Conservation (phyloP, 768 basidiomycete species). For the Pleurotus tuber-regium region DNA sequence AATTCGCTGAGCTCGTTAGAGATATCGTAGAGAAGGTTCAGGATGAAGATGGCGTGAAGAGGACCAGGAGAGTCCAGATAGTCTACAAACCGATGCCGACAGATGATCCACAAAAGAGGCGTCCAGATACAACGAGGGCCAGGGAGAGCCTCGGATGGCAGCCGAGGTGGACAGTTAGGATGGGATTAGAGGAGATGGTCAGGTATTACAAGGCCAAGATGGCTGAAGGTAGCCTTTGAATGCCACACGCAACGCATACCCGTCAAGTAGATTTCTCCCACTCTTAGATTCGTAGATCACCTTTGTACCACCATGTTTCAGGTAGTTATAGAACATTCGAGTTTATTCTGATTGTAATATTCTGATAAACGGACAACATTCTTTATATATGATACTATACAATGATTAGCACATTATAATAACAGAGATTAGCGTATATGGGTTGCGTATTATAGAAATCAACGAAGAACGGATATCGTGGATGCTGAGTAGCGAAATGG, state of each 20-base stretch:
- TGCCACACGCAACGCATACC: background rate
- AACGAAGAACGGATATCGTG: too few species aligned
- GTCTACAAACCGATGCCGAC: constrained; percentile 80
- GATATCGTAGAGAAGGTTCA: constrained; percentile 94
- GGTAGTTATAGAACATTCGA: too few species aligned
- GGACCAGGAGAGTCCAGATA: constrained; percentile 55
- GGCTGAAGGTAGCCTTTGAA: constrained; percentile 73
- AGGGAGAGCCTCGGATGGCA: constrained; percentile 85
- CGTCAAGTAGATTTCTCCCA: too few species aligned
- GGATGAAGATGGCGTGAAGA: constrained; percentile 67
- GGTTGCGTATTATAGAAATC: too few species aligned
- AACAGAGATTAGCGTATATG: too few species aligned
- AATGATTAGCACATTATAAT: too few species aligned
- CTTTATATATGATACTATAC: too few species aligned
- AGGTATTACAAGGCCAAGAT: constrained; percentile 90
- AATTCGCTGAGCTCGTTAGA: constrained; percentile 91
- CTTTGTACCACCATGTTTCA: too few species aligned
- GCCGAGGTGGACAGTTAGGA: constrained; percentile 88
- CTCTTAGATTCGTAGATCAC: too few species aligned
- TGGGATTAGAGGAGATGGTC: constrained; percentile 95
- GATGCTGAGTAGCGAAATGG: background rate
- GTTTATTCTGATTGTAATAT: too few species aligned
- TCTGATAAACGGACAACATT: too few species aligned
- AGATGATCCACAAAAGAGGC: constrained; percentile 93
- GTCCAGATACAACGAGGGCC: constrained; percentile 91